These are phyloP conservation scores for Botrytis pseudocinerea DNA, from an alignment of 2,329 filamentous ascomycete species.

Conservation along the genomic window DNA sequence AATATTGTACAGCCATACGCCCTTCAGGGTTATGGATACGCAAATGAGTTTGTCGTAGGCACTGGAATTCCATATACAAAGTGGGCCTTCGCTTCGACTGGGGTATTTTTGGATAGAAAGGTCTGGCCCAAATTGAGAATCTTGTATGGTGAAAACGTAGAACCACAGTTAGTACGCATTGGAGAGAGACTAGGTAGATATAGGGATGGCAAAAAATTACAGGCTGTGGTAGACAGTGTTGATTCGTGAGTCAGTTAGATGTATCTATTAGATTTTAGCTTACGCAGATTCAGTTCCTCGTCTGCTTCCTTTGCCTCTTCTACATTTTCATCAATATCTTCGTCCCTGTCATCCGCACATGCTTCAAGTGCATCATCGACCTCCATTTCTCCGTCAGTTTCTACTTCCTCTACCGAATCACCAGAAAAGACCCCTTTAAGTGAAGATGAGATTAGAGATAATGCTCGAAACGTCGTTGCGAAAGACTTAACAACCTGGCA, in stretches of 20 bases:
- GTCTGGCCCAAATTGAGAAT: conserved; percentile 80
- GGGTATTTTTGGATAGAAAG: conserved; percentile 70
- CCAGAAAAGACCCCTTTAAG: conserved; percentile 39
- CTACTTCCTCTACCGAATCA: conserved; percentile 34
- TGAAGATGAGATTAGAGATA: conserved; percentile 57
- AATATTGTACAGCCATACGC: conserved; percentile 72
- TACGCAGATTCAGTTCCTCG: conserved; percentile 32
- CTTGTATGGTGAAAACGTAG: conserved; percentile 87
- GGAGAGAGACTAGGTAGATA: conserved; percentile 83
- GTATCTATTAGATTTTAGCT: conserved; percentile 25
- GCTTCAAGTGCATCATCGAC: conserved; percentile 28
- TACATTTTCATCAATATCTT: conserved; percentile 35
- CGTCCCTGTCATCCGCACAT: conserved; percentile 34
- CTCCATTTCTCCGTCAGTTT: conserved; percentile 26
- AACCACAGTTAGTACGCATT: conserved; percentile 91
- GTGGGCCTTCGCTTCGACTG: conserved; percentile 68
- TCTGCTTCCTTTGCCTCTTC: conserved; percentile 38
- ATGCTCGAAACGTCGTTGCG: conserved; percentile 66
- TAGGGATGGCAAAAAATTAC: conserved; percentile 60
- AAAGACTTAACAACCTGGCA: conserved; percentile 85
- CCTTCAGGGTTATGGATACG: conserved; percentile 64
- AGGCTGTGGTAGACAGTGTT: conserved; percentile 57
- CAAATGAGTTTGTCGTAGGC: conserved; percentile 65
- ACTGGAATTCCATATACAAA: conserved; percentile 72
- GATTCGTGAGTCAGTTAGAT: conserved; percentile 45